Percentiles rank a stretch among this genome's conserved stretches.
Evolutionary conservation across 495 filamentous ascomycete species (phyloP).

Genomic region (Cryomyces minteri): DNA sequence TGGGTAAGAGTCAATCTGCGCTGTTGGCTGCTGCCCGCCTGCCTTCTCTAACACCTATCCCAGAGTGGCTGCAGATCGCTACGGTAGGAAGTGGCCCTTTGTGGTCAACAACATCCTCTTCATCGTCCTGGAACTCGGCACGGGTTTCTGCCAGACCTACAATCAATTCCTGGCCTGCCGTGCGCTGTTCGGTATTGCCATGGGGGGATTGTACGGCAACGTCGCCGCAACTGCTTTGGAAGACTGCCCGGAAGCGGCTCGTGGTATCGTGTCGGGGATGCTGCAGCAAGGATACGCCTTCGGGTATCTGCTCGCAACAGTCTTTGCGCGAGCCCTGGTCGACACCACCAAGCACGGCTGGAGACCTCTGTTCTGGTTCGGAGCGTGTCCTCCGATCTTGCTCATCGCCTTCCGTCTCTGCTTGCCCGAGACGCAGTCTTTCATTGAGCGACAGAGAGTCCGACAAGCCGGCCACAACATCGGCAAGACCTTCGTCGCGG

Average conservation of each 20-base stretch:
- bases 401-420: conserved; percentile 62
- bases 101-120: conserved; percentile 70
- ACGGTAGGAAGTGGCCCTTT: conserved; percentile 79
- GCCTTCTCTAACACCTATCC: too few species aligned
- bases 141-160: conserved; percentile 65
- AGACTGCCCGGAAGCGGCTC: conserved; percentile 54
- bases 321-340: conserved; percentile 50
- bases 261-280: conserved; percentile 64
- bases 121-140: conserved; percentile 60
- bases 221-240: conserved; percentile 74
- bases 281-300: conserved; percentile 83
- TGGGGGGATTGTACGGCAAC: conserved; percentile 82
- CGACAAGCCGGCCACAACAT: conserved; percentile 31
- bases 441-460: conserved; percentile 38
- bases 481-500: conserved; percentile 44
- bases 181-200: conserved; percentile 75
- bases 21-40: too few species aligned
- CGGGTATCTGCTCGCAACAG: conserved; percentile 65
- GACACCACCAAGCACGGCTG: conserved; percentile 55
- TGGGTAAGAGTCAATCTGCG: conserved; percentile 18
- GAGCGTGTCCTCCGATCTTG: conserved; percentile 57
- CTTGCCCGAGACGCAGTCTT: conserved; percentile 60
- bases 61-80: conserved; percentile 55
- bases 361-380: conserved; percentile 81
- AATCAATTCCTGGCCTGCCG: conserved; percentile 60